Evolutionary conservation across 1,284 basidiomycete species (phyloP).

Genomic region (Thecaphora frezii): DNA sequence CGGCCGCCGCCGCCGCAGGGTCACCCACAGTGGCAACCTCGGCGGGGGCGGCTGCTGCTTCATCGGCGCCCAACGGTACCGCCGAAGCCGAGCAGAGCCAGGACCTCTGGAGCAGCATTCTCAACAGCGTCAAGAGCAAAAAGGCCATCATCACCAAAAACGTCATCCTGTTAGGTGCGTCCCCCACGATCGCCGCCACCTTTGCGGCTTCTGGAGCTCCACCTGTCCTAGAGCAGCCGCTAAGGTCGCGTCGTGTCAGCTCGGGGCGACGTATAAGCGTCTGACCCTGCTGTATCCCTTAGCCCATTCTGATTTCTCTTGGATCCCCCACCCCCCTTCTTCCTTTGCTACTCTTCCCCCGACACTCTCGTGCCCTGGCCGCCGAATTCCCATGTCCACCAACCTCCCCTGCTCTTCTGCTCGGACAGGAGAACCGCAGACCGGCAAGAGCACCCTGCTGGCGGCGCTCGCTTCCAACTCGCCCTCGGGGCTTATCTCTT

Average conservation of each 20-base stretch:
- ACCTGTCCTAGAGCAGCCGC: too few species aligned
- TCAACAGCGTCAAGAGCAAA: slow-evolving; percentile 81
- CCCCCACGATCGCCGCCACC: too few species aligned
- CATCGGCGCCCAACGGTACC: neutral
- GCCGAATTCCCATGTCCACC: too few species aligned
- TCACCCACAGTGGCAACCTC: too few species aligned
- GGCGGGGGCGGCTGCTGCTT: too few species aligned
- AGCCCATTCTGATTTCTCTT: neutral
- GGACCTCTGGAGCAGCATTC: slow-evolving; percentile 86
- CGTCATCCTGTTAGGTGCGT: slow-evolving; percentile 68
- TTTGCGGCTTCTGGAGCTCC: neutral
- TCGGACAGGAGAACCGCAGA: slow-evolving; percentile 64
- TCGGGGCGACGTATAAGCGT: too few species aligned
- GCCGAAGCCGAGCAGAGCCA: slow-evolving; percentile 3
- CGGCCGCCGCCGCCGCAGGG: too few species aligned
- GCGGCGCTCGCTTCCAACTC: slow-evolving; percentile 64
- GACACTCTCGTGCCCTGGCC: too few species aligned
- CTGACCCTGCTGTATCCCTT: neutral
- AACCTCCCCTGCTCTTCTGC: too few species aligned
- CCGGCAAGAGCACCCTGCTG: slow-evolving; percentile 75
- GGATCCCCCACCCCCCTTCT: neutral
- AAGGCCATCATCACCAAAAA: slow-evolving; percentile 83
- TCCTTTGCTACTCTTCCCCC: neutral
- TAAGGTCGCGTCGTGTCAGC: too few species aligned
- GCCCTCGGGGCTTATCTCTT: slow-evolving; percentile 58